These are phyloP conservation scores for Hemileccinum impolitum DNA, from an alignment of 768 basidiomycete genomes.

Conservation along the genomic window DNA sequence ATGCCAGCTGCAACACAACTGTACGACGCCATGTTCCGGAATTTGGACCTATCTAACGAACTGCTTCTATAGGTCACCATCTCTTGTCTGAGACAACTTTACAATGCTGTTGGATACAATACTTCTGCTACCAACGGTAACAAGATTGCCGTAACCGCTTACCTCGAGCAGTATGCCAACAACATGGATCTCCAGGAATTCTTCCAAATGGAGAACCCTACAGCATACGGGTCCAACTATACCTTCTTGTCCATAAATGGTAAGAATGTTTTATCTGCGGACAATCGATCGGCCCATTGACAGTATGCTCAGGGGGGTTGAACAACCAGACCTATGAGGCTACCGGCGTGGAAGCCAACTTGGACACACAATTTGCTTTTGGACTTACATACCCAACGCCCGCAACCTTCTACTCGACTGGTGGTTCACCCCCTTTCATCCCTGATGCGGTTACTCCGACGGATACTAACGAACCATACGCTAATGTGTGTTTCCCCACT, in stretches of 20 bases:
- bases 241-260: conserved; percentile 55
- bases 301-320: conserved; percentile 43
- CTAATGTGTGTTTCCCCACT: conserved; percentile 29
- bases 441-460: conserved; percentile 41
- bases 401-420: conserved; percentile 58
- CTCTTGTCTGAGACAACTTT: conserved; percentile 51
- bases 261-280: conserved; percentile 16
- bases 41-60: not conserved
- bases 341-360: conserved; percentile 62
- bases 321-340: conserved; percentile 53
- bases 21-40: conserved; percentile 2
- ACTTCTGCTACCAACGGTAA: conserved; percentile 44
- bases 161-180: conserved; percentile 54
- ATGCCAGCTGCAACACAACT: conserved; percentile 45
- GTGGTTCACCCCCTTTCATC: conserved; percentile 56
- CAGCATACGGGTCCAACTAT: conserved; percentile 49
- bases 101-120: conserved; percentile 47
- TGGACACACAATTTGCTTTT: conserved; percentile 66
- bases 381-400: conserved; percentile 63
- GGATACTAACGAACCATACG: conserved; percentile 50
- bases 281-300: conserved; percentile 4
- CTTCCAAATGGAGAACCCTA: conserved; percentile 45
- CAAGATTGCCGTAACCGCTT: conserved; percentile 52
- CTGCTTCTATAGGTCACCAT: conserved; percentile 42
- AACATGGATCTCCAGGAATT: conserved; percentile 49